Evolutionary conservation across 2,329 filamentous ascomycete species (phyloP), one percentile per base, ranked within the genome.

Genomic region (Thielaviopsis ethacetica): DNA sequence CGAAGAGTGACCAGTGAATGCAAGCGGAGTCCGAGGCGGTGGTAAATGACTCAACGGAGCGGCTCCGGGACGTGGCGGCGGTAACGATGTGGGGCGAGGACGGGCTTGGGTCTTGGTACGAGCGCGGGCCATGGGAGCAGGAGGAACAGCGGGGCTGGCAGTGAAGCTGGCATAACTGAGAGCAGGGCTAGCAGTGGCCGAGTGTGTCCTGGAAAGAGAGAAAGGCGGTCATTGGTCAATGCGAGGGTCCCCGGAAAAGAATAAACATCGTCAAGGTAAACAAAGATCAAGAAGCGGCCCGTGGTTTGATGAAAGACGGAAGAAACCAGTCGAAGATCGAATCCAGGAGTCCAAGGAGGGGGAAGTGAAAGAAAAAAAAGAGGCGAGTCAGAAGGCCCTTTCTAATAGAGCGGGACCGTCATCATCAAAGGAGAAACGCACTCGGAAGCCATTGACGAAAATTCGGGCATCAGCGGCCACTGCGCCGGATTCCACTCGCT

Each of bases 401-500:
- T 22, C 41, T 60, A 51, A 24, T 54, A 60, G 15, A 60, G 54
- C 44, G 58, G 59, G 57, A 55, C 50, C 51, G 53, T 52, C 55
- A 51, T 54, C 54, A 57, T 54, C 41, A 51, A 60, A 60, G 59
- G 54, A 54, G 50, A 55, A 57, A 60, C 59, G 59, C 59, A 60
- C 59, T 60, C 59, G 51, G 59, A 51, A 51, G 55, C 59, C 51
- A 60, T 56, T 44, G 51, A 34, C 59, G 56, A 54, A 53, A 49
- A 57, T 49, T 57, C 56, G 26, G 56, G 47, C 27, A 57, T 26
- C 47, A 57, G 26, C 49, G 51, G 56, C 56, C 56, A 57, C 56
- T 26, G 56, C 34, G 44, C 30, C 10, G 30, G 30, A 34, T 34
- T 34, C 56, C 49, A 52, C 47, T 55, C 47, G 9, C 49, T 34